phyloP scores from a whole-genome alignment of 148 eudicot genomes.

The Diospyros kaki region DNA sequence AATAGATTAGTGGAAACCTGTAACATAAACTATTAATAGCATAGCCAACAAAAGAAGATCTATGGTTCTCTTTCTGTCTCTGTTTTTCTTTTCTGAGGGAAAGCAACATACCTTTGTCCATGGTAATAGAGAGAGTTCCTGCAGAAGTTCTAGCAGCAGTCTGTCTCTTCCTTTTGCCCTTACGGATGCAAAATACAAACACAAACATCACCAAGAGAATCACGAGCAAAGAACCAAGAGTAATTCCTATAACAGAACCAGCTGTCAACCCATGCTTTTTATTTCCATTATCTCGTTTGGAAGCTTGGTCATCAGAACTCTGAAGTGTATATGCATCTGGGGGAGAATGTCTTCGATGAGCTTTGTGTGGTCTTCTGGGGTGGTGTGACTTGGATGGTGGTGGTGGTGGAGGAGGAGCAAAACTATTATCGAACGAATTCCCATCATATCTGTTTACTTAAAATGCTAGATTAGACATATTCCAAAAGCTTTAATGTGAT shows the following conservation, averaged over 20 bases:
- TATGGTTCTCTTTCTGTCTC: not conserved
- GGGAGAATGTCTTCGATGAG: conserved; percentile 42
- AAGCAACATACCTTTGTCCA: conserved; percentile 48
- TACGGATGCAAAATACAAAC: conserved; percentile 51
- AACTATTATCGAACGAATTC: conserved; percentile 81
- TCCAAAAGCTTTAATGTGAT: not conserved
- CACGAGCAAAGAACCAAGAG: conserved; percentile 45
- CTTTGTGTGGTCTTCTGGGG: conserved; percentile 46
- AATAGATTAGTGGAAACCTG: no score
- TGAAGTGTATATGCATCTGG: conserved; percentile 33
- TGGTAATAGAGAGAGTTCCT: conserved; percentile 48
- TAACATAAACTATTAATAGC: not conserved
- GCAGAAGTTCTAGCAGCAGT: conserved; percentile 39
- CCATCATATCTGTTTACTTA: conserved; percentile 58
- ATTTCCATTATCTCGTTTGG: conserved; percentile 30
- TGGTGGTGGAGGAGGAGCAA: conserved; percentile 86
- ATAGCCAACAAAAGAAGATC: not conserved
- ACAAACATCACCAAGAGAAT: conserved; percentile 49
- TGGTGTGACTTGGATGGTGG: conserved; percentile 84
- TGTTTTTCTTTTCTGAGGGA: not conserved
- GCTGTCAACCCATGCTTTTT: conserved; percentile 44
- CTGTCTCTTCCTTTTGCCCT: conserved; percentile 49
- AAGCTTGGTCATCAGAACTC: conserved; percentile 37
- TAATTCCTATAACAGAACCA: conserved; percentile 72
- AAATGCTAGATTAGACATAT: conserved; percentile 4